phyloP scores from a whole-genome alignment of 2,329 filamentous ascomycete genomes.

The Aspergillus thermomutatus region DNA sequence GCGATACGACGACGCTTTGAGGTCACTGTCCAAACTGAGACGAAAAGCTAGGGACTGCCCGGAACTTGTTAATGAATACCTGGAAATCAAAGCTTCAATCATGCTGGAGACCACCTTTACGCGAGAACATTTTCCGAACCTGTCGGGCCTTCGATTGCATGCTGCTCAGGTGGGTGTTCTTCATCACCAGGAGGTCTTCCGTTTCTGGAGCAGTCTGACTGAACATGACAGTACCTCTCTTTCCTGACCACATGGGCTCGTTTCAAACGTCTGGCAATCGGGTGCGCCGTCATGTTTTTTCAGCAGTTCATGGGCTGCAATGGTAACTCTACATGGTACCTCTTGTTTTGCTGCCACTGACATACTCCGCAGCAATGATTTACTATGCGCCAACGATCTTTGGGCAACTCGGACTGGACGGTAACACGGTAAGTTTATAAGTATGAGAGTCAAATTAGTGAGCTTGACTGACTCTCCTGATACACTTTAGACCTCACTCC shows the following conservation, averaged over 20 bases:
- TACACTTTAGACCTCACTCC: conserved; percentile 25
- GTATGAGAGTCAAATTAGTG: not conserved
- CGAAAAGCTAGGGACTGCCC: conserved; percentile 44
- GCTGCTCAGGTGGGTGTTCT: conserved; percentile 25
- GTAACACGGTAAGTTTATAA: conserved; percentile 24
- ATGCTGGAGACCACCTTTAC: conserved; percentile 35
- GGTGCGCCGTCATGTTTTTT: conserved; percentile 40
- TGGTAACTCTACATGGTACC: conserved; percentile 18
- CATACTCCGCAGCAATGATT: conserved; percentile 36
- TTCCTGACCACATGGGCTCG: conserved; percentile 33
- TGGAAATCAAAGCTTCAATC: conserved; percentile 48
- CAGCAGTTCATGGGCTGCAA: conserved; percentile 50
- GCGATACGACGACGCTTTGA: conserved; percentile 48
- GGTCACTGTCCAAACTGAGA: conserved; percentile 48
- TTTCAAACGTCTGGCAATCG: conserved; percentile 38
- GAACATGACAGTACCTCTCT: conserved; percentile 26
- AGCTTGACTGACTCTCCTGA: not conserved
- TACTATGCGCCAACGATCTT: conserved; percentile 51
- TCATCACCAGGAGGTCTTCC: not conserved
- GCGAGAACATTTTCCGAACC: conserved; percentile 25
- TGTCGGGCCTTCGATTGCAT: conserved; percentile 30
- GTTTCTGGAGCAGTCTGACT: not conserved
- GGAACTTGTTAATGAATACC: conserved; percentile 49
- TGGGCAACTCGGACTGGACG: conserved; percentile 40
- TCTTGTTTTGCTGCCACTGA: not conserved